Conservation (phyloP, 2,329 filamentous ascomycete genomes). For the Talaromyces islandicus region DNA sequence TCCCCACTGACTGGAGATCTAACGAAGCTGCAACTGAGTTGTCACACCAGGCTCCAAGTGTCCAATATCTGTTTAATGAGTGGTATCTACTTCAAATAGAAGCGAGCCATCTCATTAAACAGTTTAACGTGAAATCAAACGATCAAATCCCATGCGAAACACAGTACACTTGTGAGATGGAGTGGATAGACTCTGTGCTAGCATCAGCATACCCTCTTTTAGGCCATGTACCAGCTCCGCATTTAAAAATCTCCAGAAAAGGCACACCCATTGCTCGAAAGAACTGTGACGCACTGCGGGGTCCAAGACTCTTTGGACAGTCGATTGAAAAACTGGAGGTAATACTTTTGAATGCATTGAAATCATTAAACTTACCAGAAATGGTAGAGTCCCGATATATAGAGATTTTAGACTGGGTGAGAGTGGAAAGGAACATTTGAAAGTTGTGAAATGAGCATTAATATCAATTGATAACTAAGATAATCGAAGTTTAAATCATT, state of each 20-base stretch:
- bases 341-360: constrained; percentile 3
- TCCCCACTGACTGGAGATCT: background rate
- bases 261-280: background rate
- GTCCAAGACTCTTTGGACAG: background rate
- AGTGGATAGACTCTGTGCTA: constrained; percentile 3
- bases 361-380: background rate
- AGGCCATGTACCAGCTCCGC: background rate
- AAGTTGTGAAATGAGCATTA: background rate
- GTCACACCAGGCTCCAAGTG: background rate
- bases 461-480: too few species aligned
- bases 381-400: background rate
- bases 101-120: constrained; percentile 1
- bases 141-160: background rate
- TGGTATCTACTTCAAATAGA: background rate
- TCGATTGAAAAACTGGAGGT: background rate
- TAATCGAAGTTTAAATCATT: too few species aligned
- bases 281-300: background rate
- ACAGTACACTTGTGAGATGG: background rate
- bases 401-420: background rate
- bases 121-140: background rate
- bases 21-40: background rate
- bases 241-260: background rate
- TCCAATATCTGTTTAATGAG: constrained; percentile 6
- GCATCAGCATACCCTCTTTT: background rate
- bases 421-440: background rate